Base-by-base conservation (phyloP, 148 eudicot genomes). In the Amaranthus hypochondriacus region DNA sequence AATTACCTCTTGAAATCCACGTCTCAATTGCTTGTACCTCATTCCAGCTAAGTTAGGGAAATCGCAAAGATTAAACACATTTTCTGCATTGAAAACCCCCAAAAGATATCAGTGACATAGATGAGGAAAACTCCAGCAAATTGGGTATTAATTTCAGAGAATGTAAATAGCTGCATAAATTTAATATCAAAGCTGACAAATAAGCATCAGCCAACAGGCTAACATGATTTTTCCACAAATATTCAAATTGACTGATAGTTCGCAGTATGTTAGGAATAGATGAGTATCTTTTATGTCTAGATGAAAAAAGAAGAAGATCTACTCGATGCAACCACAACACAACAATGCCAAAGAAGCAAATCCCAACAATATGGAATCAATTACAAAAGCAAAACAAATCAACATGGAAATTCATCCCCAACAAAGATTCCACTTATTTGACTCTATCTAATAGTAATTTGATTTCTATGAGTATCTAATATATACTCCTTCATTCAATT, bases 11-110 rank as follows among this genome's bases (percentile, higher is more conserved):
- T 87, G 83, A 76, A 87, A 87, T 71, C 96, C 89, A 76, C 84
- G 87, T 79, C 99, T 84, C 76, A 95, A 48, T 83, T 85, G 89
- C 79, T 80, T 73, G 75, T 92, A 95, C 72, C 69, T 87, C 66
- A 84, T 47, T 67, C 96, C 97, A 15, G 78, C 83, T 72, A 92
- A 82, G 79, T 78, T 68, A 11, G 97, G 96, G 73, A 95, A 88
- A 76, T 76, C 78, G 70, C 85, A 80, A 56, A 95, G 92, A 76
- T 87, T 92, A 83, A 95, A 95, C 52, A 95, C 97, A 85, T 95
- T 87, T 76, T 92, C 99, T 95, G 99, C 87, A 71, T 72, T 55
- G 77, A 48, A n/a, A 50, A 73, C 28, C 10, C 56, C 71, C 48
- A n/a, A 39, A 6, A n/a, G 2, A 50, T n/a, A 39, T 48, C 13